Conservation (phyloP, 108 stramenopile genomes). For the Mayamaea pseudoterrestris region DNA sequence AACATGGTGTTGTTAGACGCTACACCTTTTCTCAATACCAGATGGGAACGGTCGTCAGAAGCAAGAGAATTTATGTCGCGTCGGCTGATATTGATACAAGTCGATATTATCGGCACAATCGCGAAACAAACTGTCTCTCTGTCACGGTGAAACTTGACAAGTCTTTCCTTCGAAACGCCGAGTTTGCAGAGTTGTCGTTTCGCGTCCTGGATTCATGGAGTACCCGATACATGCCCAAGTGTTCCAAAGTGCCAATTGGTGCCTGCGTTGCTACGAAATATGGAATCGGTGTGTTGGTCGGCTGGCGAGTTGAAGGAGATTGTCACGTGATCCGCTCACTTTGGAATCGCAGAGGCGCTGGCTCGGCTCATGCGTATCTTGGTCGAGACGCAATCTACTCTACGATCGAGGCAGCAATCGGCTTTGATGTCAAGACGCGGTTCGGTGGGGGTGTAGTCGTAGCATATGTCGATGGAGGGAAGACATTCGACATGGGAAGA, state of each 20-base stretch:
- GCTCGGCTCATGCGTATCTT: slow-evolving; percentile 55
- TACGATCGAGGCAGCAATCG: slow-evolving; percentile 60
- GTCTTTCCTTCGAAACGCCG: slow-evolving; percentile 57
- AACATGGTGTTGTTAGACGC: slow-evolving; percentile 7
- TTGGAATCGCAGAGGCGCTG: slow-evolving; percentile 63
- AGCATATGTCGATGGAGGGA: slow-evolving; percentile 46
- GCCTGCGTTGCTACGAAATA: slow-evolving; percentile 72
- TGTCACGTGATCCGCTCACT: slow-evolving; percentile 69
- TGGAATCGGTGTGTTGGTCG: slow-evolving; percentile 77
- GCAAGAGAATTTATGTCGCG: slow-evolving; percentile 31
- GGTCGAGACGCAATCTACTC: slow-evolving; percentile 50
- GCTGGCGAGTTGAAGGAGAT: slow-evolving; percentile 84
- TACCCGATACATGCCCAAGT: slow-evolving; percentile 44
- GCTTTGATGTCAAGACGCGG: slow-evolving; percentile 61
- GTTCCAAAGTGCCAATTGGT: slow-evolving; percentile 80
- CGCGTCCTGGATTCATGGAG: slow-evolving; percentile 71
- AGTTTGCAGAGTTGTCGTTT: slow-evolving; percentile 63
- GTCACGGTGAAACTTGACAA: slow-evolving; percentile 66
- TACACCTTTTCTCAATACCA: slow-evolving; percentile 29
- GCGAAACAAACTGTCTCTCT: slow-evolving; percentile 51
- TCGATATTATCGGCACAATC: too few relatives aligned
- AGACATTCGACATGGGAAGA: slow-evolving; percentile 34
- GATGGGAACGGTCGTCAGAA: slow-evolving; percentile 72
- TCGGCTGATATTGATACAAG: slow-evolving; percentile 7
- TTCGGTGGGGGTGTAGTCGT: slow-evolving; percentile 48